Evolutionary conservation across 192 early-diverging fungal species (phyloP).

Genomic region (Diversispora eburnea): DNA sequence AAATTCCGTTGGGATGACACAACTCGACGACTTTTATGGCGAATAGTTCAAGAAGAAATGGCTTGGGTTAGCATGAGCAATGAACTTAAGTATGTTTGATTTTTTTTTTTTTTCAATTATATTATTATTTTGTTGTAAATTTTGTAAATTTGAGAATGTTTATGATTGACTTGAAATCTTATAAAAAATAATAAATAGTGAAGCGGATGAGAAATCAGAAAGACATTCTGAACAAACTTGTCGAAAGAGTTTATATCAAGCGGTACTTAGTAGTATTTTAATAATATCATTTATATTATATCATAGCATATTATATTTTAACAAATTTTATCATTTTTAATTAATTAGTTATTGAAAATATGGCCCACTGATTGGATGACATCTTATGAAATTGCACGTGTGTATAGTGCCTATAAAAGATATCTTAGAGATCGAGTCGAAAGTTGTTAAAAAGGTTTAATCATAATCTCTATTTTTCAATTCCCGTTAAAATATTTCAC

Average conservation of each 20-base stretch:
- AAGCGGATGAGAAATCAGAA: conserved; percentile 24
- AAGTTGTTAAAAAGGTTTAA: too few relatives aligned
- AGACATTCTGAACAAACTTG: conserved; percentile 35
- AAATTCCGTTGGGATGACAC: conserved; percentile 39
- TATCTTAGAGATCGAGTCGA: conserved; percentile 11
- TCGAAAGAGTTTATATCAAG: conserved; percentile 48
- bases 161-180: background rate
- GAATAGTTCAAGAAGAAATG: conserved; percentile 35
- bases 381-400: conserved; percentile 50
- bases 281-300: background rate
- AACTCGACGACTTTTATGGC: conserved; percentile 27
- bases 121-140: too few relatives aligned
- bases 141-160: background rate
- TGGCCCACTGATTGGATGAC: conserved; percentile 55
- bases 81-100: conserved; percentile 31
- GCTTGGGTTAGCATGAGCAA: conserved; percentile 24
- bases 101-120: too few relatives aligned
- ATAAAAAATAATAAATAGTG: conserved; percentile 6
- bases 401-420: conserved; percentile 41
- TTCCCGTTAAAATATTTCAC: too few relatives aligned
- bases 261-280: conserved; percentile 33
- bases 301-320: background rate
- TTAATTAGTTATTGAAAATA: conserved; percentile 37
- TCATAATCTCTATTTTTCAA: too few relatives aligned
- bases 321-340: background rate